Evolutionary conservation across 306 rosid genomes (phyloP), one percentile per base, ranked within the genome.

Genomic region (Casuarina equisetifolia): DNA sequence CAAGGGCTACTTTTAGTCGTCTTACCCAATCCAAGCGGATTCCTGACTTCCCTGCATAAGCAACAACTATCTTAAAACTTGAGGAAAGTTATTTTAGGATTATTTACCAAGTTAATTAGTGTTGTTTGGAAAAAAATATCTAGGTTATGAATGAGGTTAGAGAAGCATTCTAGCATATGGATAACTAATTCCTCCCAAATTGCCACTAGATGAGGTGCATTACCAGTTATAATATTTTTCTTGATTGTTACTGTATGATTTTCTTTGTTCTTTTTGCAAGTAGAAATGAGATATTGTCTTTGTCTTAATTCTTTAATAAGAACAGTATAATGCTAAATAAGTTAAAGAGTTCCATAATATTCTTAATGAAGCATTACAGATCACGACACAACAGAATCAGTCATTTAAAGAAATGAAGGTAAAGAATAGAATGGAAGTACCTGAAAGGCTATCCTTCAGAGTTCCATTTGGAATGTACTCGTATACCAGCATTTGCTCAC

Each of bases 401-500:
- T 16, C 25, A 63, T 9, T 5, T 0, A 40, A 32, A 39, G 45
- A 46, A 45, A 43, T 11, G 53, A 54, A 45, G 70, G 39, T 64
- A 42, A 52, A 38, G 17, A 58, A 67, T 32, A 63, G n/a, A 40
- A 45, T 20, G 3, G 43, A 64, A 20, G 32, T 84, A 88, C 90
- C 92, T 69, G 88, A 73, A 20, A 88, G 73, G 48, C 35, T 59
- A n/a, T 84, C 90, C 75, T 71, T 78, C 17, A 88, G 54, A 64
- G 73, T 76, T n/a, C 92, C 92, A 72, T 89, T 86, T 57, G 87
- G 81, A 52, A 82, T 54, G 63, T 69, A 80, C 72, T 88, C 86
- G 3, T 89, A 89, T 46, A 89, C 80, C 72, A 89, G 82, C 77
- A 89, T 82, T 74, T 89, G 90, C 78, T 89, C 92, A 35, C 81